phyloP scores from a whole-genome alignment of 192 early-diverging fungal genomes.

The Coemansia sp. region DNA sequence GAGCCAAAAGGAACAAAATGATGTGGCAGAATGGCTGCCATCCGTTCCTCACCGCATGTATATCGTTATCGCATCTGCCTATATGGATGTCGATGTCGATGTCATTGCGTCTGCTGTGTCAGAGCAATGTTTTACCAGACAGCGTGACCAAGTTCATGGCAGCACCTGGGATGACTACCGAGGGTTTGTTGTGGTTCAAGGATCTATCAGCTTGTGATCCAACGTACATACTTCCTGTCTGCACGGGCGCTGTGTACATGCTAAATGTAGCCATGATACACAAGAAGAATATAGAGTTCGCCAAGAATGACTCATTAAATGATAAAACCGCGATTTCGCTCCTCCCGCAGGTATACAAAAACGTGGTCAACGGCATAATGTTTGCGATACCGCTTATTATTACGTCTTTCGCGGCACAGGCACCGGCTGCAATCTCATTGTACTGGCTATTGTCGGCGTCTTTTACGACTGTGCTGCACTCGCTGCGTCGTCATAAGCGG shows the following conservation, averaged over 20 bases:
- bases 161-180: slow-evolving; percentile 28
- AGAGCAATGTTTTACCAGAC: too few relatives aligned
- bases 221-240: slow-evolving; percentile 17
- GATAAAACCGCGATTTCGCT: background rate
- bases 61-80: slow-evolving; percentile 44
- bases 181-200: slow-evolving; percentile 44
- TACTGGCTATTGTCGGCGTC: slow-evolving; percentile 40
- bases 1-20: slow-evolving; percentile 25
- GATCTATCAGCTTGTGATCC: slow-evolving; percentile 25
- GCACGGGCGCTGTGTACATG: slow-evolving; percentile 1
- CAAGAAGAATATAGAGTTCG: background rate
- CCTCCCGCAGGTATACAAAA: too few relatives aligned
- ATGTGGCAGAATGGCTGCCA: slow-evolving; percentile 43
- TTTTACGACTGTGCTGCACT: slow-evolving; percentile 22
- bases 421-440: slow-evolving; percentile 25
- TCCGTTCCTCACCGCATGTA: slow-evolving; percentile 19
- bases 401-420: background rate
- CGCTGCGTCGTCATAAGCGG: slow-evolving; percentile 15
- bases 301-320: background rate
- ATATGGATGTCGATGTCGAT: slow-evolving; percentile 42
- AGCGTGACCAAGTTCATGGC: background rate
- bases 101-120: slow-evolving; percentile 29
- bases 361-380: background rate
- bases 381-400: slow-evolving; percentile 11
- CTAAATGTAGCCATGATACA: background rate